These are phyloP conservation scores for Fusarium dimerum DNA, from an alignment of 2,329 filamentous ascomycete species.

Conservation along the genomic window DNA sequence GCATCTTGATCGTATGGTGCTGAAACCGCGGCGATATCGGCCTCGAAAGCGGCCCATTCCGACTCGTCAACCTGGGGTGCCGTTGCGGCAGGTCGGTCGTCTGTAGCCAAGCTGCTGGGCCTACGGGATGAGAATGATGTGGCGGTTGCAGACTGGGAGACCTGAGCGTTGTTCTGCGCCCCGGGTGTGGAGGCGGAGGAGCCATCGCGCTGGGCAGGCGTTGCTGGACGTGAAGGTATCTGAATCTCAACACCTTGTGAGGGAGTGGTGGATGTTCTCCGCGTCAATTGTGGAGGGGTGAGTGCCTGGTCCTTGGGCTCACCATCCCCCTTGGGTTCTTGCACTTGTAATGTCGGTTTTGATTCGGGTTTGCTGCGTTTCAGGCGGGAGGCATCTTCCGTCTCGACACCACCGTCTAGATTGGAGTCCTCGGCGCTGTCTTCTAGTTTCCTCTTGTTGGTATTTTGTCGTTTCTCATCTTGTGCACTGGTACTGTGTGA, in stretches of 20 bases:
- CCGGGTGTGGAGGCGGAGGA: conserved; percentile 45
- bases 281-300: conserved; percentile 46
- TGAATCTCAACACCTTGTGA: conserved; percentile 60
- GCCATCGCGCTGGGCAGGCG: conserved; percentile 48
- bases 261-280: conserved; percentile 54
- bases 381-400: conserved; percentile 38
- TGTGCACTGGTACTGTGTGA: conserved; percentile 17
- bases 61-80: conserved; percentile 61
- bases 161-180: conserved; percentile 13
- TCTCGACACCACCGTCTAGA: conserved; percentile 35
- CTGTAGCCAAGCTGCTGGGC: conserved; percentile 21
- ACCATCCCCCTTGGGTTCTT: conserved; percentile 19
- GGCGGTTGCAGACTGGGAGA: conserved; percentile 16
- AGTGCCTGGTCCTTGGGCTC: conserved; percentile 21
- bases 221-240: conserved; percentile 65
- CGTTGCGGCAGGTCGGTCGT: conserved; percentile 17
- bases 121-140: conserved; percentile 34
- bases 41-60: conserved; percentile 86
- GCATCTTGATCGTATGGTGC: conserved; percentile 47
- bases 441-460: conserved; percentile 38
- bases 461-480: conserved; percentile 13
- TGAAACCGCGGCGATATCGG: conserved; percentile 64
- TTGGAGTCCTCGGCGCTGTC: conserved; percentile 30
- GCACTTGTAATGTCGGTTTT: conserved; percentile 5
- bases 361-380: conserved; percentile 49